Conservation (phyloP, 116 monocot species). For the Trichopus zeylanicus region DNA sequence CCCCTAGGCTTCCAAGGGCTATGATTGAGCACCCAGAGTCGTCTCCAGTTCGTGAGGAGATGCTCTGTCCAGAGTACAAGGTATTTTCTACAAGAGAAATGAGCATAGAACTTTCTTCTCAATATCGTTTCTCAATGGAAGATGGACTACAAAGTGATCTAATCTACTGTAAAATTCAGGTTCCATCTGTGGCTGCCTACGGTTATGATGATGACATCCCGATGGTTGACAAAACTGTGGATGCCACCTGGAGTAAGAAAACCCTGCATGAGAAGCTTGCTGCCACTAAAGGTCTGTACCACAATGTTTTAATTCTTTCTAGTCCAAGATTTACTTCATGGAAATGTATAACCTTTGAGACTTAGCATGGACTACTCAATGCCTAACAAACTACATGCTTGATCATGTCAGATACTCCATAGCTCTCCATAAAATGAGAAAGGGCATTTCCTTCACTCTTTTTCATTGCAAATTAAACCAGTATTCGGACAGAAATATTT, state of each 20-base stretch:
- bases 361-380: no score
- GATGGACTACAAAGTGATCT: not conserved
- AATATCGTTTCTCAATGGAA: no score
- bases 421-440: no score
- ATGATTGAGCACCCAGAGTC: constrained; percentile 45
- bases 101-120: no score
- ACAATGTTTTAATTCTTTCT: no score
- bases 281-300: constrained; percentile 29
- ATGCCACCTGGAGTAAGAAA: constrained; percentile 52
- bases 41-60: constrained; percentile 71
- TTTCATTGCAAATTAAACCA: no score
- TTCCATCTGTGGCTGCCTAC: constrained; percentile 3
- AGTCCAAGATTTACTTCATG: no score
- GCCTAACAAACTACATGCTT: no score
- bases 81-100: not conserved
- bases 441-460: no score
- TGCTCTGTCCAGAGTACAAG: not conserved
- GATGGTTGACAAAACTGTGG: constrained; percentile 71
- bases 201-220: constrained; percentile 54
- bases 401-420: no score
- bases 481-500: no score
- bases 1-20: constrained; percentile 26
- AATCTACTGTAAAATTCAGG: constrained; percentile 12
- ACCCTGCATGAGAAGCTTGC: constrained; percentile 26
- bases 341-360: no score